phyloP scores from a whole-genome alignment of 352 stramenopile genomes.

The Phytophthora sansomeana region DNA sequence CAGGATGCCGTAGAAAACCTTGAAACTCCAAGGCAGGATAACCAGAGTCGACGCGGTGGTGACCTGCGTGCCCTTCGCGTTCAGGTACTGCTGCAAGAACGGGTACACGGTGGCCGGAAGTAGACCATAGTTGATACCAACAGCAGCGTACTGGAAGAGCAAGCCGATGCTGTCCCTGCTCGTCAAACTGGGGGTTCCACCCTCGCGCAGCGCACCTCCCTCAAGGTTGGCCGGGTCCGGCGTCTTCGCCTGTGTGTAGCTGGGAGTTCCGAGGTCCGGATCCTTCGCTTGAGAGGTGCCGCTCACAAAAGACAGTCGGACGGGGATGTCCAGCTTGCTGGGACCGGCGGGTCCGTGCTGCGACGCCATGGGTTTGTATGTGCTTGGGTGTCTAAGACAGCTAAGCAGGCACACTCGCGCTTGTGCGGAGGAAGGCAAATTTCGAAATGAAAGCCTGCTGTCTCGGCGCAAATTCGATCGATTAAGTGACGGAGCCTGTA shows the following conservation, averaged over 20 bases:
- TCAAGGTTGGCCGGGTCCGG: slow-evolving; percentile 27
- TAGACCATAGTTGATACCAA: slow-evolving; percentile 45
- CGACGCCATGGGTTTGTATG: slow-evolving; percentile 5
- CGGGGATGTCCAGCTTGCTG: slow-evolving; percentile 32
- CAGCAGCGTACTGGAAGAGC: slow-evolving; percentile 51
- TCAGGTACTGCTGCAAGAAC: slow-evolving; percentile 58
- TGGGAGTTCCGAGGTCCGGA: not conserved
- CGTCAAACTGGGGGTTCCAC: slow-evolving; percentile 37
- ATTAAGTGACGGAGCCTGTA: too few relatives aligned
- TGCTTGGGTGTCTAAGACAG: not conserved
- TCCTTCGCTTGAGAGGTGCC: slow-evolving; percentile 38
- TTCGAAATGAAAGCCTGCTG: slow-evolving; percentile 27
- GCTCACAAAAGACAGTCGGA: slow-evolving; percentile 48
- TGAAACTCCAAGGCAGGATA: slow-evolving; percentile 72
- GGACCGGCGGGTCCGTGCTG: slow-evolving; percentile 14
- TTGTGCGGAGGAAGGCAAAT: slow-evolving; percentile 23
- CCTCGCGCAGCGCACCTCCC: slow-evolving; percentile 43
- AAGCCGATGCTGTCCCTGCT: slow-evolving; percentile 47
- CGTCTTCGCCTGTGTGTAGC: slow-evolving; percentile 34
- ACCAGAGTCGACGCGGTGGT: slow-evolving; percentile 50
- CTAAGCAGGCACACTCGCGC: not conserved
- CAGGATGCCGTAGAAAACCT: slow-evolving; percentile 48
- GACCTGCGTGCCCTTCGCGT: slow-evolving; percentile 35
- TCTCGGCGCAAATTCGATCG: slow-evolving; percentile 5
- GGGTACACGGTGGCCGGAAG: slow-evolving; percentile 50